These are phyloP conservation scores for Solanum aculeatissimum DNA, from an alignment of 305 asterid genomes.

Conservation along the genomic window DNA sequence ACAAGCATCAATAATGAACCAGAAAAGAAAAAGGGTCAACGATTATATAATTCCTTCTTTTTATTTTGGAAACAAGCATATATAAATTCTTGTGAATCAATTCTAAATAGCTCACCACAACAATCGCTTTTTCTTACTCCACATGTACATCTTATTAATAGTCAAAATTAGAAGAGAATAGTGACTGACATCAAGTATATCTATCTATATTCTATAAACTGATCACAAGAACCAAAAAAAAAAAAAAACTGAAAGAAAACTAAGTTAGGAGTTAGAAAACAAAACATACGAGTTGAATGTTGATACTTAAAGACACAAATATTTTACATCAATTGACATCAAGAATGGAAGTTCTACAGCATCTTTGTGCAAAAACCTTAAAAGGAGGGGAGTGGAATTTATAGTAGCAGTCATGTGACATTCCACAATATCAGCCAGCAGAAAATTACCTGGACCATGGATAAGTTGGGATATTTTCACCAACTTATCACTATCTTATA, in stretches of 20 bases:
- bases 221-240: not conserved
- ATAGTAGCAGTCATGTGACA: not conserved
- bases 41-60: not conserved
- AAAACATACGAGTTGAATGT: not conserved
- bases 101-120: not conserved
- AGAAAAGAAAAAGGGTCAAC: not conserved
- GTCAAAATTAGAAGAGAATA: not conserved
- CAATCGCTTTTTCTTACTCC: not conserved
- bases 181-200: not conserved
- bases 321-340: not conserved
- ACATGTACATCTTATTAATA: not conserved
- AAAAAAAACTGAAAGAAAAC: not conserved
- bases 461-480: not conserved
- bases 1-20: not conserved
- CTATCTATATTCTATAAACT: not conserved
- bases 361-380: not conserved
- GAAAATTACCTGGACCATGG: constrained; percentile 46
- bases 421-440: not conserved
- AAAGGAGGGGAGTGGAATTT: not conserved
- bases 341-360: not conserved
- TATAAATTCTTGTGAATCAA: not conserved
- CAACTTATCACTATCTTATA: not conserved
- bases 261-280: not conserved
- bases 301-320: not conserved
- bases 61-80: not conserved